Evolutionary conservation across 345 rosid genomes (phyloP).

Genomic region (Carallia brachiata): DNA sequence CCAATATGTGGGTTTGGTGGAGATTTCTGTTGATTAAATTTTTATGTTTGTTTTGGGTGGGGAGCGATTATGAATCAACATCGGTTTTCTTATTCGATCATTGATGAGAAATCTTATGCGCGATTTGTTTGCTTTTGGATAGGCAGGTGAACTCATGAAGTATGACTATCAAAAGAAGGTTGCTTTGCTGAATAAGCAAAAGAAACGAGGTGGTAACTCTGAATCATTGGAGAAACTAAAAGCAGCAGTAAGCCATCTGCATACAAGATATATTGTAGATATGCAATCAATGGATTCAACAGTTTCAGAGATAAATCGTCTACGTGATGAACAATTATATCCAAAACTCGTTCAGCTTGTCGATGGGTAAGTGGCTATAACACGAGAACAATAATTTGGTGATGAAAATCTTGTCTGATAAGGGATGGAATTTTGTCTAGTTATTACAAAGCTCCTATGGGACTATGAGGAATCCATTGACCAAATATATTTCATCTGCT

Average conservation of each 20-base stretch:
- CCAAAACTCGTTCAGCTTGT: constrained; percentile 81
- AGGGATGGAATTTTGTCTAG: not conserved
- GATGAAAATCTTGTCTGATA: not conserved
- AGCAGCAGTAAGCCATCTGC: constrained; percentile 89
- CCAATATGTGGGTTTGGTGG: too few relatives aligned
- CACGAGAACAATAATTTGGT: not conserved
- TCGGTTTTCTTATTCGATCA: not conserved
- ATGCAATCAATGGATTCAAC: constrained; percentile 99
- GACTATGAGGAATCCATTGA: not conserved
- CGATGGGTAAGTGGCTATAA: constrained; percentile 60
- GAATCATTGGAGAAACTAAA: constrained; percentile 92
- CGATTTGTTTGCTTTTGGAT: constrained; percentile 30
- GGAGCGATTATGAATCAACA: not conserved
- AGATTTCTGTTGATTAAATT: not conserved
- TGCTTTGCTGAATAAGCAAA: constrained; percentile 58
- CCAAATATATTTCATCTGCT: not conserved
- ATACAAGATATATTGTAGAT: constrained; percentile 89
- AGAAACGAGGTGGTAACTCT: constrained; percentile 65
- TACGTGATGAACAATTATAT: constrained; percentile 85
- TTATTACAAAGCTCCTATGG: not conserved
- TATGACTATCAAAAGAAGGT: constrained; percentile 87
- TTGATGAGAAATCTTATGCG: constrained; percentile 21
- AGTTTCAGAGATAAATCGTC: constrained; percentile 82
- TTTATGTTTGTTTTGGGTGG: not conserved
- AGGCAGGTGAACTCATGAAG: constrained; percentile 95